Conservation (phyloP, 306 rosid species). For the Trifolium dubium region DNA sequence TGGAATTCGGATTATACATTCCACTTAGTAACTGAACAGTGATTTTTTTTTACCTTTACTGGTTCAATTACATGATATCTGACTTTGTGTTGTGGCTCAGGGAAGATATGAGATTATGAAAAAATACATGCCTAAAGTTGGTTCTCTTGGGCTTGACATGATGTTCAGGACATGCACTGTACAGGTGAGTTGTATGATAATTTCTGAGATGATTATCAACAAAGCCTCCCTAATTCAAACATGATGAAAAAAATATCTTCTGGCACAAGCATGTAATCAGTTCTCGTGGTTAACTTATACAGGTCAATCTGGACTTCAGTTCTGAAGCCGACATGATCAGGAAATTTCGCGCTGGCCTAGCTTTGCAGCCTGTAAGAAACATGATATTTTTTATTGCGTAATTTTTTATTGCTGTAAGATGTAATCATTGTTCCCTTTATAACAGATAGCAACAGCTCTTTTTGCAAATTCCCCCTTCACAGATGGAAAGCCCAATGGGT, state of each 20-base stretch:
- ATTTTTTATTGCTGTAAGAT: conserved; percentile 30
- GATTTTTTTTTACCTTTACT: conserved; percentile 27
- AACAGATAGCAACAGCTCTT: conserved; percentile 98
- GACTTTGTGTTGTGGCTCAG: conserved; percentile 59
- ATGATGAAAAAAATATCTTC: conserved; percentile 36
- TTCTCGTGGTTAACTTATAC: conserved; percentile 27
- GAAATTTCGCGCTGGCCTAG: conserved; percentile 94
- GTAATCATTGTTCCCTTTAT: conserved; percentile 45
- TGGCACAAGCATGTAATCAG: conserved; percentile 20
- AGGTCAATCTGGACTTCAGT: conserved; percentile 96
- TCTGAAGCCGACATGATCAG: conserved; percentile 96
- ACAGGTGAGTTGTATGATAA: conserved; percentile 64
- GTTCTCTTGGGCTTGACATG: conserved; percentile 97
- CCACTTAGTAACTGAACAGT: conserved; percentile 32
- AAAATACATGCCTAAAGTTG: conserved; percentile 97
- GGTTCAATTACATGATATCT: conserved; percentile 43
- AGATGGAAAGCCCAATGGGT: conserved; percentile 96
- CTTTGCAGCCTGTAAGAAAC: conserved; percentile 92
- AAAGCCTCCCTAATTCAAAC: conserved; percentile 18
- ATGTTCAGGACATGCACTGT: conserved; percentile 99
- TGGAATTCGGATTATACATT: conserved; percentile 2
- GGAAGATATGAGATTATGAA: conserved; percentile 93
- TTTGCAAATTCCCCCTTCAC: conserved; percentile 97
- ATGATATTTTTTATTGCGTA: conserved; percentile 21
- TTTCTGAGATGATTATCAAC: conserved; percentile 25